Conservation (phyloP, 768 basidiomycete genomes). For the Lactarius sp. region DNA sequence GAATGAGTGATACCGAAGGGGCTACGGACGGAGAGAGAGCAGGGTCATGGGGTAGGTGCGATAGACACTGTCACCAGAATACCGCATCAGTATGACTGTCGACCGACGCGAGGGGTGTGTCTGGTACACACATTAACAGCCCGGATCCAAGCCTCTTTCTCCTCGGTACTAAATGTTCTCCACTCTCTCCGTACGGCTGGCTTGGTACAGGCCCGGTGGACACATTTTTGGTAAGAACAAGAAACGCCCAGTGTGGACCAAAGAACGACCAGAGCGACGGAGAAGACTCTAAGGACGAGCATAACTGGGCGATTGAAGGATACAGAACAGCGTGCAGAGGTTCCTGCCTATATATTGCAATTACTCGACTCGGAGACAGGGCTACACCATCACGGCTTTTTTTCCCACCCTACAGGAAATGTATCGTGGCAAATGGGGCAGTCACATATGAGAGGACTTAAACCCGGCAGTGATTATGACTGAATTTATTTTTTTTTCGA, state of each 20-base stretch:
- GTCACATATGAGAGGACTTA: not conserved
- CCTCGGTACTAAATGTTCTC: slow-evolving; percentile 20
- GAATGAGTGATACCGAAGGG: slow-evolving; percentile 17
- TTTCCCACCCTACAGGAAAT: not conserved
- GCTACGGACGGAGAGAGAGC: slow-evolving; percentile 15
- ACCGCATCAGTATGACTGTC: not conserved
- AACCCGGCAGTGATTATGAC: not conserved
- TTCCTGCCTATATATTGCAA: not conserved
- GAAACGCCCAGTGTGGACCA: not conserved
- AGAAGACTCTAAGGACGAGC: not conserved
- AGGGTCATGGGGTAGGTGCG: slow-evolving; percentile 23
- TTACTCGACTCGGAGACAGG: not conserved
- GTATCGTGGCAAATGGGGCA: not conserved
- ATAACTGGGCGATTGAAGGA: not conserved
- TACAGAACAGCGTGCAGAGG: too few relatives aligned
- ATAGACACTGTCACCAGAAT: slow-evolving; percentile 17
- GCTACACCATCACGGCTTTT: not conserved
- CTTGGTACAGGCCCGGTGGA: slow-evolving; percentile 21
- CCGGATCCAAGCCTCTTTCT: slow-evolving; percentile 28
- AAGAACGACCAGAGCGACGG: not conserved
- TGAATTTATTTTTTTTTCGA: too few relatives aligned
- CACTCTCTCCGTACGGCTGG: slow-evolving; percentile 29
- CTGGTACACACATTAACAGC: slow-evolving; percentile 27
- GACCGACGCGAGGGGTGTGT: not conserved
- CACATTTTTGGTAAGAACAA: not conserved